Percentiles rank a stretch among this genome's conserved stretches.
Evolutionary conservation across 2,329 filamentous ascomycete genomes (phyloP).

Genomic region (Pyrenochaeta sp.): DNA sequence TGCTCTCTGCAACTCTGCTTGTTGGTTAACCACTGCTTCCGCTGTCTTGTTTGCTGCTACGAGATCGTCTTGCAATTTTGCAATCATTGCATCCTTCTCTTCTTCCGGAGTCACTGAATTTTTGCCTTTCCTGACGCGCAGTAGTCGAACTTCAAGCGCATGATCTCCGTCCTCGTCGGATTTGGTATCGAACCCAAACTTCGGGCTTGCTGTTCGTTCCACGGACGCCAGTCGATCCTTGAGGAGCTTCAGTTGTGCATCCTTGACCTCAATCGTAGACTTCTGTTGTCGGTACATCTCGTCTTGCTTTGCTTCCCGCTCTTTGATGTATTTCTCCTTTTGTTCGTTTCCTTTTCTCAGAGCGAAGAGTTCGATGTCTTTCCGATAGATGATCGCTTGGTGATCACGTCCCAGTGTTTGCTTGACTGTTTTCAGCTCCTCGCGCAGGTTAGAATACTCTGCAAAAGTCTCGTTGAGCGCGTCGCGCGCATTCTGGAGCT

Average conservation of each 20-base stretch:
- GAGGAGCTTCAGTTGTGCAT: conserved; percentile 37
- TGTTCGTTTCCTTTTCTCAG: conserved; percentile 45
- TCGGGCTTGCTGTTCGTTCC: conserved; percentile 30
- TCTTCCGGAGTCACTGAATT: conserved; percentile 26
- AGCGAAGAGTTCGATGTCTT: conserved; percentile 48
- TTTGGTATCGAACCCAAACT: conserved; percentile 14
- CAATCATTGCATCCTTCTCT: conserved; percentile 36
- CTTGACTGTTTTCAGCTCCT: conserved; percentile 42
- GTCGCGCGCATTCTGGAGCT: conserved; percentile 38
- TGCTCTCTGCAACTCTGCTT: conserved; percentile 40
- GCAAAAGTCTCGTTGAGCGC: conserved; percentile 39
- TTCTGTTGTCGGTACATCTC: conserved; percentile 35
- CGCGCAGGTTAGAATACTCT: conserved; percentile 36
- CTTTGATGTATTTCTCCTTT: conserved; percentile 42
- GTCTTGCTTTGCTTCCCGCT: conserved; percentile 36
- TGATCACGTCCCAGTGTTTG: conserved; percentile 40
- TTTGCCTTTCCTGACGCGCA: conserved; percentile 38
- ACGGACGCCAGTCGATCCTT: conserved; percentile 37
- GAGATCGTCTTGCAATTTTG: conserved; percentile 37
- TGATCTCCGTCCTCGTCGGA: conserved; percentile 31
- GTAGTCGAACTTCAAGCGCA: conserved; percentile 40
- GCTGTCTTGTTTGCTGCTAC: conserved; percentile 21
- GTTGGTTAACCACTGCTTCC: conserved; percentile 34
- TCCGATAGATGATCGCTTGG: conserved; percentile 43
- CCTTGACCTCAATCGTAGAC: conserved; percentile 37